These are phyloP conservation scores for Darksidea phi DNA, from an alignment of 495 filamentous ascomycete species.

Conservation along the genomic window DNA sequence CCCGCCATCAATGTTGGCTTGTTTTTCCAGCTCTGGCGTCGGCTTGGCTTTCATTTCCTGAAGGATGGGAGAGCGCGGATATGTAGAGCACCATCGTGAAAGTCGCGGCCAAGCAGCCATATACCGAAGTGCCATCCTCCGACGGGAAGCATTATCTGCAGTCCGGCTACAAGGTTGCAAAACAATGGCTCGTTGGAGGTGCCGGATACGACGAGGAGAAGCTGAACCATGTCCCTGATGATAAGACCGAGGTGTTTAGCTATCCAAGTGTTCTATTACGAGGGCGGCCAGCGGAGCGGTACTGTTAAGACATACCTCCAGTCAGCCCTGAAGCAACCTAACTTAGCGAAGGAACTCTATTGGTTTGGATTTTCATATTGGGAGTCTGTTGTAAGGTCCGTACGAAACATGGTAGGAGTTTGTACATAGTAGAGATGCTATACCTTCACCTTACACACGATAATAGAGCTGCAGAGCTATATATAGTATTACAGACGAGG, in stretches of 20 bases:
- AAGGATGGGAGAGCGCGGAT: constrained; percentile 3
- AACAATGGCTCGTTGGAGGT: constrained; percentile 3
- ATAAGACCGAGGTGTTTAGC: constrained; percentile 5
- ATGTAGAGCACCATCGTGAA: not conserved
- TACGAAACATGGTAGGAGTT: no score
- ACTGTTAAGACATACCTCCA: constrained; percentile 3
- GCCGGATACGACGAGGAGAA: not conserved
- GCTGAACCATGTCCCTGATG: not conserved
- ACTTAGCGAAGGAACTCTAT: no score
- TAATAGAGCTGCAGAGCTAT: no score
- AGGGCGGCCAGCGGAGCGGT: constrained; percentile 1
- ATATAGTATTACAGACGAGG: no score
- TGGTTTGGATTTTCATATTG: no score
- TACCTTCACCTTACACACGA: no score
- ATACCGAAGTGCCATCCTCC: not conserved
- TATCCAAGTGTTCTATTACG: not conserved
- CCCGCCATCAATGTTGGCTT: constrained; percentile 47
- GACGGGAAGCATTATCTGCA: constrained; percentile 2
- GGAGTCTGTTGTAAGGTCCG: no score
- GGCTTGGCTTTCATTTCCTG: constrained; percentile 10
- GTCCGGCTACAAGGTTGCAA: constrained; percentile 4
- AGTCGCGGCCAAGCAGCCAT: not conserved
- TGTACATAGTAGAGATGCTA: no score
- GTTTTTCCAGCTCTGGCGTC: constrained; percentile 26
- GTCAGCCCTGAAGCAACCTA: not conserved